A percentile compares a stretch with the other conserved stretches of the same genome.
phyloP scores from a whole-genome alignment of 2,329 filamentous ascomycete species.

The Elsinoe ampelina region DNA sequence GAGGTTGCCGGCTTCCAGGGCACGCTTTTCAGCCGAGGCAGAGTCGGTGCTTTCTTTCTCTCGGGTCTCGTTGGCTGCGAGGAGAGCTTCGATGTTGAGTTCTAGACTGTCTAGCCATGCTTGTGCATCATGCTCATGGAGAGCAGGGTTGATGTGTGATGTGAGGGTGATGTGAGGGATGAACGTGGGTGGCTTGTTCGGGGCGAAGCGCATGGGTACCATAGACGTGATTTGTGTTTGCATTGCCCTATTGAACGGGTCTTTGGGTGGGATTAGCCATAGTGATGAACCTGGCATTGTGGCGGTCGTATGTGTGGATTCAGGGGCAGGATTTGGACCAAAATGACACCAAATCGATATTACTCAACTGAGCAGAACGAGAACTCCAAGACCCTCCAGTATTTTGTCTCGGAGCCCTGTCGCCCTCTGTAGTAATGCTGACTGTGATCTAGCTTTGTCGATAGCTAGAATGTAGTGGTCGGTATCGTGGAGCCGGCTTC shows the following conservation, averaged over 20 bases:
- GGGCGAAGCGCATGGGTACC: conserved; percentile 28
- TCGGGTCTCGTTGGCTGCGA: background rate
- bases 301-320: background rate
- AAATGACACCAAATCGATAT: background rate
- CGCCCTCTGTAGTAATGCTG: too few relatives aligned
- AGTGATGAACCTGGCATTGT: conserved; percentile 34
- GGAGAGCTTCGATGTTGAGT: conserved; percentile 15
- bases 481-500: too few relatives aligned
- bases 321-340: background rate
- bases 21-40: background rate
- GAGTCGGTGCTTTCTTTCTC: background rate
- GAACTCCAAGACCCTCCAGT: background rate
- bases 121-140: conserved; percentile 26
- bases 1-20: conserved; percentile 5
- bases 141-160: conserved; percentile 25
- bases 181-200: conserved; percentile 25
- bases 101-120: conserved; percentile 29
- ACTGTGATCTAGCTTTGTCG: too few relatives aligned
- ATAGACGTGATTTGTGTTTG: conserved; percentile 26
- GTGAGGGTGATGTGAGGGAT: conserved; percentile 36
- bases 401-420: background rate
- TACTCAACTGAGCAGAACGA: background rate
- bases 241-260: conserved; percentile 26
- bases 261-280: conserved; percentile 32
- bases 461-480: too few relatives aligned